Evolutionary conservation across 495 filamentous ascomycete genomes (phyloP), one percentile per base, ranked within the genome.

Genomic region (Xylona heveae): DNA sequence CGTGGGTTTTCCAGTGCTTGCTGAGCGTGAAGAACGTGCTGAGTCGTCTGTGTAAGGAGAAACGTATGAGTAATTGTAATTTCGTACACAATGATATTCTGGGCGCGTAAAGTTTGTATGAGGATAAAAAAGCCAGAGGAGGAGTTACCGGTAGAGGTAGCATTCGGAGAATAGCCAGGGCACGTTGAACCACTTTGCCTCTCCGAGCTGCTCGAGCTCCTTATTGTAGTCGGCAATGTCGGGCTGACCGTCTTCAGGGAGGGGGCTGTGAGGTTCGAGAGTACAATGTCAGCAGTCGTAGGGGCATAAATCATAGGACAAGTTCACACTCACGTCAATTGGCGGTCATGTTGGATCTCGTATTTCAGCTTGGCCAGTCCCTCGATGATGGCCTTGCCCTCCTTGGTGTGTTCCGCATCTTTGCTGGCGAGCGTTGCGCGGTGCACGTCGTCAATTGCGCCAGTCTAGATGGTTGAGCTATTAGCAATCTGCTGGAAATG

Each of bases 161-260:
- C 88, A 95, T 57, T 97, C 88, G 15, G 71, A 57, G 51, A 64
- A 97, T 6, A 95, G 66, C 88, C 88, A 97, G 2, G 82, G 56
- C 4, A 71, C 70, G 33, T 75, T 59, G 49, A 79, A 75, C 88
- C 88, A 97, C 20, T 62, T 71, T 0, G 76, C 71, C 34, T 60
- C 62, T 26, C 76, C 79, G 10, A 82, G 62, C 38, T 69, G 52
- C 36, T 75, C 64, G n/a, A 95, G 55, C 48, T 94, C 81, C 34
- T 69, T 48, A 48, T 95, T 97, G 52, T 94, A 95, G 7, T 58
- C 56, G n/a, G 61, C 61, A 23, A 93, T 69, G 47, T 90, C 88
- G 9, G 67, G 52, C 27, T 64, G 48, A 15, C 79, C 81, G 50
- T 95, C 88, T 42, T 95, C 82, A 14, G 54, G 57, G 2, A 97